A percentile compares a stretch with the other conserved stretches of the same genome.
These are phyloP conservation scores for Lenzites betulinus DNA, from an alignment of 768 basidiomycete species.

Conservation along the genomic window DNA sequence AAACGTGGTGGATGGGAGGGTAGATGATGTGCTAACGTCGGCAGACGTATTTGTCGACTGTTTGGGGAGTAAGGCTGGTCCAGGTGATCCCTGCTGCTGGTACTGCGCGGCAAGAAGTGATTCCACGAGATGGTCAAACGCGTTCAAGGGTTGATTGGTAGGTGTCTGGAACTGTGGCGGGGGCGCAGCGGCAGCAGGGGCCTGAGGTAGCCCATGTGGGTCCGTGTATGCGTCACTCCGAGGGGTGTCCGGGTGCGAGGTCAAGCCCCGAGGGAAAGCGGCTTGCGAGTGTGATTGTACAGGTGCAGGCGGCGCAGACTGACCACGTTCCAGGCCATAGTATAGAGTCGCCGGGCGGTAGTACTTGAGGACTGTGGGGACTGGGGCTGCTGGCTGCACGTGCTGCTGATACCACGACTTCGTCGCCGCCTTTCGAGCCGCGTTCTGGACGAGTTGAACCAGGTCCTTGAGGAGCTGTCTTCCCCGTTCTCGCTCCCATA, in stretches of 20 bases:
- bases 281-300: neutral
- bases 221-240: neutral
- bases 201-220: neutral
- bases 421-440: conserved; percentile 61
- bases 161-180: neutral
- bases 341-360: conserved; percentile 38
- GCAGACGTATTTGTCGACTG: neutral
- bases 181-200: neutral
- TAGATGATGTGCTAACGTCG: neutral
- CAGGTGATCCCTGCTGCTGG: conserved; percentile 9
- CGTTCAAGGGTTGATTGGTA: conserved; percentile 4
- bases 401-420: conserved; percentile 42
- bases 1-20: neutral
- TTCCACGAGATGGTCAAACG: conserved; percentile 44
- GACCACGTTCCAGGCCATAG: conserved; percentile 31
- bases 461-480: conserved; percentile 65
- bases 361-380: conserved; percentile 30
- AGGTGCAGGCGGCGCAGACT: neutral
- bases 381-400: conserved; percentile 9
- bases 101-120: conserved; percentile 39
- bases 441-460: conserved; percentile 58
- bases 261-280: neutral
- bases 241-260: neutral
- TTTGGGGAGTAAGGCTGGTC: neutral
- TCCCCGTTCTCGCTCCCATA: conserved; percentile 66